Evolutionary conservation across 179 eudicot species (phyloP), one percentile per base, ranked within the genome.

Genomic region (Amaranthus tricolor): DNA sequence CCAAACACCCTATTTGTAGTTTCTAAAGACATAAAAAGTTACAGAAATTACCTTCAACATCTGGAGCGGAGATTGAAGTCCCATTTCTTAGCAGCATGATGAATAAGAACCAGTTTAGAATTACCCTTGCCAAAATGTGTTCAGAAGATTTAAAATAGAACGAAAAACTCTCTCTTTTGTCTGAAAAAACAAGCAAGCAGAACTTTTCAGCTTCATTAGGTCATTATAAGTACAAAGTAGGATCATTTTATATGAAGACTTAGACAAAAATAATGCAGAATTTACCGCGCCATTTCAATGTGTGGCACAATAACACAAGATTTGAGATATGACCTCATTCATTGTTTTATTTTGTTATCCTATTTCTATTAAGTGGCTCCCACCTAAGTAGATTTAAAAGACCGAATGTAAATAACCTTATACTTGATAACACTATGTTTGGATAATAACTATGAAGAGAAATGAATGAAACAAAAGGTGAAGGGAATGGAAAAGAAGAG

Each of bases 1-100:
- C 56, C 43, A 59, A 20, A 58, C 44, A 68, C 9, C 60, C 54
- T 61, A 24, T 64, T 43, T 43, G 9, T 44, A 48, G 15, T 49
- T 59, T n/a, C 2, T 40, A 11, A 11, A 24, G n/a, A 7, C 45
- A 55, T 9, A 56, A n/a, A 43, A 20, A 10, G 24, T 49, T 24
- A 44, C 49, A n/a, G 9, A 19, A 62, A 9, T 61, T 84, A 93
- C 98, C 96, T 88, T 93, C 98, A 56, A 88, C 78, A 76, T 89
- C 89, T 66, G 90, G 94, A 59, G 82, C 81, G 10, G 79, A 80
- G 70, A 82, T 81, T 24, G 94, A 86, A 74, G 72, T 81, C 75
- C 85, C 82, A 61, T 48, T 70, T 78, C 72, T 78, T 64, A 85
- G 77, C 59, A 88, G 72, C 58, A 83, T 53, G 52, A 82, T 72